phyloP scores from a whole-genome alignment of 2,329 filamentous ascomycete genomes.

The Periglandula ipomoeae region DNA sequence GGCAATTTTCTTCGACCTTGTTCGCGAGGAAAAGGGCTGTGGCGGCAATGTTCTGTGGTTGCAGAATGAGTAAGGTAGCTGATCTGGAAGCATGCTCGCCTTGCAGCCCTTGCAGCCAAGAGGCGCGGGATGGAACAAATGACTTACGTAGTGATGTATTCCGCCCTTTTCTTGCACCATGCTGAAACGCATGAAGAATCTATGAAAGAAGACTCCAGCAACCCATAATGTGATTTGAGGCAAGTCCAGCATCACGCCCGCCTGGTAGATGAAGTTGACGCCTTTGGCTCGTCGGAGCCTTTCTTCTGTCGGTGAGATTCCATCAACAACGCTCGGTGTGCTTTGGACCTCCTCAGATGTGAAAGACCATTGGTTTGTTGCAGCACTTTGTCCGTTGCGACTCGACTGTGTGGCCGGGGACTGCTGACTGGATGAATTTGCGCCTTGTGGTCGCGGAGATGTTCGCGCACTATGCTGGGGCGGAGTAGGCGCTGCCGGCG shows the following conservation, averaged over 20 bases:
- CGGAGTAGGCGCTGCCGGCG: constrained; percentile 53
- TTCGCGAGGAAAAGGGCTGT: constrained; percentile 90
- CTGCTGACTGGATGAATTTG: constrained; percentile 31
- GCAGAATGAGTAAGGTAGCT: neutral
- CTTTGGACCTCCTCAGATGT: constrained; percentile 71
- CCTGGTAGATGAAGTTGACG: constrained; percentile 92
- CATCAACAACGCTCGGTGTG: constrained; percentile 77
- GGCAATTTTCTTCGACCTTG: constrained; percentile 94
- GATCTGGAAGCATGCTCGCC: neutral
- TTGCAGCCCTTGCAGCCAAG: neutral
- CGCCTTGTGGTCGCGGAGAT: constrained; percentile 41
- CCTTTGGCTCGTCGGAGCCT: constrained; percentile 77
- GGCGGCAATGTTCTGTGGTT: constrained; percentile 65
- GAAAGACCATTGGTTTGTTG: constrained; percentile 75
- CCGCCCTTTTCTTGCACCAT: constrained; percentile 68
- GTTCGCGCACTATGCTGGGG: constrained; percentile 45
- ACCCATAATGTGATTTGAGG: constrained; percentile 89
- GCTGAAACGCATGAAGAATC: constrained; percentile 86
- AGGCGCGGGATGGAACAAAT: neutral
- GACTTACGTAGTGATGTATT: constrained; percentile 81
- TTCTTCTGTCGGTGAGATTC: constrained; percentile 69
- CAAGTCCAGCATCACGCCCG: constrained; percentile 83
- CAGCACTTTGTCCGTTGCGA: constrained; percentile 26
- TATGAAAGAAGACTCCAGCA: constrained; percentile 88
- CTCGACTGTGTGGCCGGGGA: constrained; percentile 31